Conservation (phyloP, 2,329 filamentous ascomycete species). For the Botryotinia calthae region DNA sequence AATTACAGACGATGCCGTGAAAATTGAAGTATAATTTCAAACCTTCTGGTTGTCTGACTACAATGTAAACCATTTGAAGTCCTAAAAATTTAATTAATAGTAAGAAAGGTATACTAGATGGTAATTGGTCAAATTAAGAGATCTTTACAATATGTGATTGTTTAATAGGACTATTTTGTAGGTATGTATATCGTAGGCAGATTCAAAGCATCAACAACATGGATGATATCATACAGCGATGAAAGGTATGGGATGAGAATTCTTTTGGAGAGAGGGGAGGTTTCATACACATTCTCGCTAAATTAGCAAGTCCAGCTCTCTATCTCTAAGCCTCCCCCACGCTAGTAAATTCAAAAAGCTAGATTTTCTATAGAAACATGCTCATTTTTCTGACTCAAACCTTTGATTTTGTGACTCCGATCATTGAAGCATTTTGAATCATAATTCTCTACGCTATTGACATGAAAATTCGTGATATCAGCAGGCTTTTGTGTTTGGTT, state of each 20-base stretch:
- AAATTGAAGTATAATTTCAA: neutral
- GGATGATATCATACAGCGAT: neutral
- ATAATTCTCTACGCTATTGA: neutral
- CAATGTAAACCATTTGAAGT: too few species aligned
- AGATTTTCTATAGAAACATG: neutral
- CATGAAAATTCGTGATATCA: neutral
- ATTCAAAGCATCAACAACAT: neutral
- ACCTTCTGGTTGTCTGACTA: too few species aligned
- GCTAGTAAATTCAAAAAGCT: neutral
- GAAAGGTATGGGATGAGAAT: neutral
- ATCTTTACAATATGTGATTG: too few species aligned
- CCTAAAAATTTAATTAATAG: too few species aligned
- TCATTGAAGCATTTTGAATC: neutral
- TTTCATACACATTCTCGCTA: too few species aligned
- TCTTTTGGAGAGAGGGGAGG: too few species aligned
- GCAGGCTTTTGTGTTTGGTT: neutral
- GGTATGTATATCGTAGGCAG: neutral
- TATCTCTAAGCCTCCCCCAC: neutral
- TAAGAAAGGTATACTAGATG: too few species aligned
- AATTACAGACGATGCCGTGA: neutral
- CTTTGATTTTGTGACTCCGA: neutral
- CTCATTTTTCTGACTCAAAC: neutral
- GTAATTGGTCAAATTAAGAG: too few species aligned
- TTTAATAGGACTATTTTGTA: neutral
- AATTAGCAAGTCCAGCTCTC: neutral